Conservation (phyloP, 805 yeast species). For the Myxozyma vanderwaltii region DNA sequence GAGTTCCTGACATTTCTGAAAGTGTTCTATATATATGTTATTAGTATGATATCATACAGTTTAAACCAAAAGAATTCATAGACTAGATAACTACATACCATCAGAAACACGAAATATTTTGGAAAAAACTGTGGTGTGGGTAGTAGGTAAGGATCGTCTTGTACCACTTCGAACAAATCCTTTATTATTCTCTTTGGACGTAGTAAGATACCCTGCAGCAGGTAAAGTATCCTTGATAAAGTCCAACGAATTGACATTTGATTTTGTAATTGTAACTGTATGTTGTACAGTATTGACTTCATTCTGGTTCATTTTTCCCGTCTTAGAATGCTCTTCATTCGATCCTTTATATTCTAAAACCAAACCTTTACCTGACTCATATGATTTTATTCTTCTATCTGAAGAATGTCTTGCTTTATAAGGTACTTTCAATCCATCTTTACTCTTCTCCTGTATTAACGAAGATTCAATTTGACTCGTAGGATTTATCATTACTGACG, state of each 20-base stretch:
- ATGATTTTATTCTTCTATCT: background rate
- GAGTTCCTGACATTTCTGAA: conserved; percentile 14
- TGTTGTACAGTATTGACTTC: background rate
- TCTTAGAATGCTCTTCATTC: background rate
- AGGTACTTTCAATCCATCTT: background rate
- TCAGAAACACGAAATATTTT: conserved; percentile 15
- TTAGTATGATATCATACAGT: background rate
- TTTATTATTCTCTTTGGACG: background rate
- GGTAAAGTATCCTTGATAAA: background rate
- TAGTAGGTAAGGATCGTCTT: background rate
- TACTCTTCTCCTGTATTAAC: background rate
- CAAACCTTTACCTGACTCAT: background rate
- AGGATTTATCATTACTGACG: too few species aligned
- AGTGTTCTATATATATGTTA: background rate
- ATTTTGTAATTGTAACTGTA: background rate
- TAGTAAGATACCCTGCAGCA: background rate
- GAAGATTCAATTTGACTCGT: too few species aligned
- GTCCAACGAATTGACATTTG: background rate
- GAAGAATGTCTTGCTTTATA: background rate
- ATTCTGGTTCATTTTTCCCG: background rate
- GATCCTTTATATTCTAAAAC: background rate
- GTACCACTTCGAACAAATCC: background rate
- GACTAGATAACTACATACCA: background rate
- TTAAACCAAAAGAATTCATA: too few species aligned
- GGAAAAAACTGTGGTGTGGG: background rate